Percentiles rank a stretch among this genome's conserved stretches.
Conservation (phyloP, 805 yeast species). For the Wickerhamomyces pijperi region DNA sequence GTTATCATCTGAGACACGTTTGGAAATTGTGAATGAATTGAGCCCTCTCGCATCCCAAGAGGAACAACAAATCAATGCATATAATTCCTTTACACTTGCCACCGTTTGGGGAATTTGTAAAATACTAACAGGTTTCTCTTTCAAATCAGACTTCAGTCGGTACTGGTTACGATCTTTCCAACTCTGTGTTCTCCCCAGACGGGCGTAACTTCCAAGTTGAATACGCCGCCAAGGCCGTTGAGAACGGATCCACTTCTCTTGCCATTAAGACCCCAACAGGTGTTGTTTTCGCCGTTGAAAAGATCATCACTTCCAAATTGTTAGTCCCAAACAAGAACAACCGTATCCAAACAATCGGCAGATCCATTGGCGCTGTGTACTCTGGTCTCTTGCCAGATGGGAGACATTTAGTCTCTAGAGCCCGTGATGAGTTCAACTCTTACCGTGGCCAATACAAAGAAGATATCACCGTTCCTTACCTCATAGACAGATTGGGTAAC, state of each 20-base stretch:
- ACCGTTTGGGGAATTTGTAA: neutral
- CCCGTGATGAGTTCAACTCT: conserved; percentile 79
- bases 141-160: conserved; percentile 74
- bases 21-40: no score
- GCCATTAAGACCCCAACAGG: conserved; percentile 93
- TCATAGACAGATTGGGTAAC: conserved; percentile 79
- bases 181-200: conserved; percentile 82
- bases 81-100: neutral
- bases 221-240: conserved; percentile 95
- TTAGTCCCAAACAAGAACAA: conserved; percentile 82
- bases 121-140: neutral
- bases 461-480: conserved; percentile 67
- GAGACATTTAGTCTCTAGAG: conserved; percentile 82
- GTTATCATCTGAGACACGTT: no score
- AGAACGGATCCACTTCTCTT: conserved; percentile 90
- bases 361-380: conserved; percentile 89
- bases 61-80: no score
- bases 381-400: conserved; percentile 97
- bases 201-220: conserved; percentile 96
- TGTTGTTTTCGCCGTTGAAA: conserved; percentile 95
- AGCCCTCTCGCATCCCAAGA: no score
- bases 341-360: conserved; percentile 86
- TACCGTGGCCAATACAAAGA: conserved; percentile 71
- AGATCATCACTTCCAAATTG: conserved; percentile 74
- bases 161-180: conserved; percentile 96